Conservation (phyloP, 2,329 filamentous ascomycete species). For the Microcyclosporella mali region DNA sequence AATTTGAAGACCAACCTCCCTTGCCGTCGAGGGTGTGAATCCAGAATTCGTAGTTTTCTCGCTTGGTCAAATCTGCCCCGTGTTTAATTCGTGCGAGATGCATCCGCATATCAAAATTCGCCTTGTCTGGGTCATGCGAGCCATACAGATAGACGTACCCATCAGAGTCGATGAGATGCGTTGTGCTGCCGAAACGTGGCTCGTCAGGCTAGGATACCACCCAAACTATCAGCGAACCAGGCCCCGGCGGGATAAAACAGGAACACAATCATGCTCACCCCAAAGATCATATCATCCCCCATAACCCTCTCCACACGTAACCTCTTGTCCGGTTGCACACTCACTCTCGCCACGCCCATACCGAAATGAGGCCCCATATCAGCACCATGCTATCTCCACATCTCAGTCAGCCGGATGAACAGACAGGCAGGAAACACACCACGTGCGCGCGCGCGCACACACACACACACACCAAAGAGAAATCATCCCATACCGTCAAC, state of each 20-base stretch:
- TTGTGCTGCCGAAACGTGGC: slow-evolving; percentile 3
- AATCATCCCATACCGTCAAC: slow-evolving; percentile 3
- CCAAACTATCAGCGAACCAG: too few relatives aligned
- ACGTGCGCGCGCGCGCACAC: too few relatives aligned
- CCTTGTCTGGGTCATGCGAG: not conserved
- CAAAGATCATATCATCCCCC: slow-evolving; percentile 7
- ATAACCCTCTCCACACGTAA: slow-evolving; percentile 3
- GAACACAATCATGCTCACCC: not conserved
- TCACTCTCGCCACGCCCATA: slow-evolving; percentile 3
- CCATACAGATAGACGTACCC: slow-evolving; percentile 7
- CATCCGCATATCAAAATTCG: slow-evolving; percentile 1
- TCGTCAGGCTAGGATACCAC: not conserved
- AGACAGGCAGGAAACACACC: too few relatives aligned
- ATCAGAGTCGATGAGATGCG: slow-evolving; percentile 4
- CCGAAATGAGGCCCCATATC: not conserved
- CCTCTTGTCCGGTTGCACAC: slow-evolving; percentile 1
- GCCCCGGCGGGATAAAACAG: too few relatives aligned
- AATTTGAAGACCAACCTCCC: slow-evolving; percentile 1
- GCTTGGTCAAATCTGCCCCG: slow-evolving; percentile 6
- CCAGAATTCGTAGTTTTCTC: slow-evolving; percentile 7
- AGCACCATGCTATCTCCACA: not conserved
- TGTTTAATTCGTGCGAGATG: slow-evolving; percentile 4
- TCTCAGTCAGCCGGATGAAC: too few relatives aligned
- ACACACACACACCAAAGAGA: not conserved
- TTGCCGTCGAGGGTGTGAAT: slow-evolving; percentile 3